A percentile compares a stretch with the other conserved stretches of the same genome.
These are phyloP conservation scores for Clonostachys rhizophaga DNA, from an alignment of 2,329 filamentous ascomycete species.

Conservation along the genomic window DNA sequence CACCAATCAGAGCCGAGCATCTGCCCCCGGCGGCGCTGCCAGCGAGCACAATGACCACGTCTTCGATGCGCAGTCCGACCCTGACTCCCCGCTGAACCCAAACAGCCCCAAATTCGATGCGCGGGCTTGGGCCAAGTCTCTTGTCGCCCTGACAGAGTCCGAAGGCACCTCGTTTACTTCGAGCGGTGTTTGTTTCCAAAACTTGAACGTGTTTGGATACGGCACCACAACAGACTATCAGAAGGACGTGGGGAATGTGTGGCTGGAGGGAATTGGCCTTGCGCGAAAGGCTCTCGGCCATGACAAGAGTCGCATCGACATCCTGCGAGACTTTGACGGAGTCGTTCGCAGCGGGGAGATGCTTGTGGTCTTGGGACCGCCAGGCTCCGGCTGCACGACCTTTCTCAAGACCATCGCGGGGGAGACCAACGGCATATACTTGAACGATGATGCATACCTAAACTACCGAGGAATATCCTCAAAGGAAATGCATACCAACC, in stretches of 20 bases:
- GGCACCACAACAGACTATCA: slow-evolving; percentile 44
- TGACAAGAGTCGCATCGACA: slow-evolving; percentile 28
- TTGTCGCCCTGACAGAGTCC: slow-evolving; percentile 14
- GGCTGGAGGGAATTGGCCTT: no score
- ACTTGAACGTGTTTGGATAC: slow-evolving; percentile 40
- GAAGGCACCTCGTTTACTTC: slow-evolving; percentile 18
- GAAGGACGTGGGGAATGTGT: slow-evolving; percentile 27
- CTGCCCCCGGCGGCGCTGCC: no score
- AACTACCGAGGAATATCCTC: slow-evolving; percentile 60
- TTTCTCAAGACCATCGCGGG: slow-evolving; percentile 53
- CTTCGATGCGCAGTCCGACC: not conserved
- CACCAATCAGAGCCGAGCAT: no score
- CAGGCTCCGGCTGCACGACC: slow-evolving; percentile 57
- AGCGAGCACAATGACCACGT: no score
- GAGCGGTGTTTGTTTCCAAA: slow-evolving; percentile 32
- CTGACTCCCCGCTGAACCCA: slow-evolving; percentile 42
- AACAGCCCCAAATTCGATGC: slow-evolving; percentile 42
- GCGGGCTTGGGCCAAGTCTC: slow-evolving; percentile 25
- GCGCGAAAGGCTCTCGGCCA: no score
- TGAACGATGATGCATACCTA: slow-evolving; percentile 52
- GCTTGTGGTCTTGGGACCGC: slow-evolving; percentile 51
- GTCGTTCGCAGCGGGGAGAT: slow-evolving; percentile 49
- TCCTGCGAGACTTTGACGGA: slow-evolving; percentile 45
- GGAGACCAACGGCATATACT: slow-evolving; percentile 59
- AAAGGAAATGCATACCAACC: slow-evolving; percentile 49